Base-by-base conservation (phyloP, 768 basidiomycete genomes). In the Scleroderma citrinum region DNA sequence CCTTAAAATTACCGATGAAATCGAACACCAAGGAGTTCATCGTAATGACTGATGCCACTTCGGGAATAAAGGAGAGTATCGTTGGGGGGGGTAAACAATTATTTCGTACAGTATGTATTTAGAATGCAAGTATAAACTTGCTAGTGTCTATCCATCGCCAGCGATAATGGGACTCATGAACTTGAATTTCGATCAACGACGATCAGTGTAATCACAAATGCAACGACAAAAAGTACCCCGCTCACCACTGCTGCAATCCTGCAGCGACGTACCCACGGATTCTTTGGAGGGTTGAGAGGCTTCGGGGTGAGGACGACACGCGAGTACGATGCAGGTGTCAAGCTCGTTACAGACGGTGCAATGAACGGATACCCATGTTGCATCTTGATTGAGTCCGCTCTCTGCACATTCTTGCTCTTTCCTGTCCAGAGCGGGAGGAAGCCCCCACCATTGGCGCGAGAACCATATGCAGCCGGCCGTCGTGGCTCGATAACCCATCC, bases 201-300 rank as follows among this genome's bases (percentile, higher is more conserved):
- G 46, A 80, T 54, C 50, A 84, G 55, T 19, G 75, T 69, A 32
- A 69, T 77, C 36, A 85, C 72, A 53, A 82, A 74, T 4, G 76
- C 82, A 2, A 61, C 50, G 17, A 62, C 23, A 3, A 77, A 75
- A 71, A 72, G 67, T 55, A 69, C 70, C 67, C 68, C 84, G 61
- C 73, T 84, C 69, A 62, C 73, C 68, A 81, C 78, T 69, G 60
- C 84, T 60, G 73, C 87, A 67, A 69, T 76, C 67, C 76, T 78
- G 73, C 60, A 83, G 59, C 68, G 71, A 60, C 48, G 63, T 52
- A 61, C 79, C 64, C 58, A 78, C 44, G 52, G 63, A 46, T 74
- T 69, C 44, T 53, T 55, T 26, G 59, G 44, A 35, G 38, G 55
- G 47, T 50, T 49, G 42, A 34, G 49, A 37, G 60, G 55, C 31